Evolutionary conservation across 805 yeast species (phyloP).

Genomic region (Dipodascus albidus): DNA sequence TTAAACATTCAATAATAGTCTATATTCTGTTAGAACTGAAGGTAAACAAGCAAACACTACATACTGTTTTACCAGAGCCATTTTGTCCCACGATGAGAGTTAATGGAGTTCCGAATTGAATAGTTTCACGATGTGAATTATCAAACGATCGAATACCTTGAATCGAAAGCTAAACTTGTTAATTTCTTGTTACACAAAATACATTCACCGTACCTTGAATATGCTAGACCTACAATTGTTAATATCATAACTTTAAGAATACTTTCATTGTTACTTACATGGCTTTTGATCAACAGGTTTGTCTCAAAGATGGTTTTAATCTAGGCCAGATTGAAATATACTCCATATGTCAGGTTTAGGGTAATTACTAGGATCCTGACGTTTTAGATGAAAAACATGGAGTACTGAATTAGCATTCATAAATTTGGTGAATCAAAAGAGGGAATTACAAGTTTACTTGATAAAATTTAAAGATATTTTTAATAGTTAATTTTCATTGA

Average conservation of each 20-base stretch:
- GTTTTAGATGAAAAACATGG: too few relatives aligned
- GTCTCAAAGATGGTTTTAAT: background rate
- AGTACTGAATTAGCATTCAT: background rate
- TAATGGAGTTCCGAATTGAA: conserved; percentile 80
- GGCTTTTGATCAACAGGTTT: too few relatives aligned
- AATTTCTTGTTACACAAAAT: background rate
- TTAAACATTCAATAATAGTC: conserved; percentile 86
- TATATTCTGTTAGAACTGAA: conserved; percentile 6
- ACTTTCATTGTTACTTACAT: too few relatives aligned
- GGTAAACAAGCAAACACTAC: conserved; percentile 7
- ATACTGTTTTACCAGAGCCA: conserved; percentile 84
- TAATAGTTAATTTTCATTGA: too few relatives aligned
- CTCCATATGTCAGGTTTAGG: background rate
- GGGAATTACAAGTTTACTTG: background rate
- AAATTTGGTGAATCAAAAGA: background rate
- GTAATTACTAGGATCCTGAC: too few relatives aligned
- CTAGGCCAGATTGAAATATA: background rate
- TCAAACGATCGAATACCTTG: conserved; percentile 89
- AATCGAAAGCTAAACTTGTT: conserved; percentile 42
- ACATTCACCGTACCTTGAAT: conserved; percentile 8
- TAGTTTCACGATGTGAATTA: conserved; percentile 71
- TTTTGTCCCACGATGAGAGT: conserved; percentile 92
- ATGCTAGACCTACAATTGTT: conserved; percentile 12
- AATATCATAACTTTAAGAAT: background rate
- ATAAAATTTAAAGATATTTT: too few relatives aligned